Percentiles rank a stretch among this genome's conserved stretches.
phyloP scores from a whole-genome alignment of 2,329 filamentous ascomycete species.

The Aspergillus carbonarius region DNA sequence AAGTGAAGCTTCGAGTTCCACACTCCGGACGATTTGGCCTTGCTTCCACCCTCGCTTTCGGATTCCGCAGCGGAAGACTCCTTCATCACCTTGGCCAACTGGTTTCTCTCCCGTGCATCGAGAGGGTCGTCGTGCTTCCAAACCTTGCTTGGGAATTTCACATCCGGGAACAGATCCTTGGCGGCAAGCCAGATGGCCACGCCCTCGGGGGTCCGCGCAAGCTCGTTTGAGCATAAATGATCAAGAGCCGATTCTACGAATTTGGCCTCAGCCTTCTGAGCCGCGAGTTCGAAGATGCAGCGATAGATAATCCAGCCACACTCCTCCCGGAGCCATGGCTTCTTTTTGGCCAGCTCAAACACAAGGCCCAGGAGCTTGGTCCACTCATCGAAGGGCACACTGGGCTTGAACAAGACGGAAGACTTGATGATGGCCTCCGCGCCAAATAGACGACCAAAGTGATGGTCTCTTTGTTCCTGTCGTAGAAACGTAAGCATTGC shows the following conservation, averaged over 20 bases:
- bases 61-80: slow-evolving; percentile 51
- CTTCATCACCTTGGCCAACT: slow-evolving; percentile 74
- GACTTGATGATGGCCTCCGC: slow-evolving; percentile 83
- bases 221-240: slow-evolving; percentile 61
- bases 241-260: slow-evolving; percentile 63
- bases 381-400: slow-evolving; percentile 52
- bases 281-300: slow-evolving; percentile 58
- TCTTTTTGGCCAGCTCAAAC: slow-evolving; percentile 72
- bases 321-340: slow-evolving; percentile 85
- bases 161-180: slow-evolving; percentile 61
- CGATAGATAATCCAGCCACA: slow-evolving; percentile 81
- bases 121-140: slow-evolving; percentile 76
- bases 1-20: slow-evolving; percentile 83
- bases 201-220: slow-evolving; percentile 81
- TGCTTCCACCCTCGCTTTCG: slow-evolving; percentile 31
- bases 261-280: slow-evolving; percentile 40
- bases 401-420: slow-evolving; percentile 63
- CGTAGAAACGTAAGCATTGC: slow-evolving; percentile 37
- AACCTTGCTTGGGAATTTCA: slow-evolving; percentile 65
- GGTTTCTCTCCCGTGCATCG: slow-evolving; percentile 63
- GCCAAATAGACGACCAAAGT: slow-evolving; percentile 83
- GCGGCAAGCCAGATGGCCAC: slow-evolving; percentile 83
- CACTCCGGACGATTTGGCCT: slow-evolving; percentile 57
- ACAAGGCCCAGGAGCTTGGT: slow-evolving; percentile 69
- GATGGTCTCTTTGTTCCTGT: slow-evolving; percentile 82